A percentile compares a stretch with the other conserved stretches of the same genome.
Conservation (phyloP, 2,329 filamentous ascomycete genomes). For the Monilinia laxa region DNA sequence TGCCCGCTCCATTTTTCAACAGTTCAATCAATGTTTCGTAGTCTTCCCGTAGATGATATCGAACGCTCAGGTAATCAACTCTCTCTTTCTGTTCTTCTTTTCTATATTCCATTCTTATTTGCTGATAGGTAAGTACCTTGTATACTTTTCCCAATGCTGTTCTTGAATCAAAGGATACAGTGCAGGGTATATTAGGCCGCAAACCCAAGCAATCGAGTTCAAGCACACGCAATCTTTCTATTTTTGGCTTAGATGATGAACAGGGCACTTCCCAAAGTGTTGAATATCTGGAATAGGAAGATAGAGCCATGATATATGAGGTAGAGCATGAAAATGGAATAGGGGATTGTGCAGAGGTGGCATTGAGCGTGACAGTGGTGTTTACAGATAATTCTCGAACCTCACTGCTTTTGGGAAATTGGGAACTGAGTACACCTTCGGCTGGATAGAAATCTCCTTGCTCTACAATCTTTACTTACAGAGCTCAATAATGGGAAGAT, state of each 20-base stretch:
- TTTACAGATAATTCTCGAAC: conserved; percentile 1
- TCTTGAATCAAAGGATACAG: conserved; percentile 3
- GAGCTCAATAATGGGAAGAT: too few species aligned
- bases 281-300: not conserved
- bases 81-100: conserved; percentile 1
- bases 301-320: not conserved
- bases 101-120: not conserved
- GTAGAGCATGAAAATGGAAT: not conserved
- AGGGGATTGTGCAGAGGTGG: not conserved
- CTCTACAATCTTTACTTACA: too few species aligned
- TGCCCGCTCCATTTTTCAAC: not conserved
- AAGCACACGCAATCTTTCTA: not conserved
- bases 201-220: not conserved
- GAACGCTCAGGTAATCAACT: not conserved
- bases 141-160: not conserved
- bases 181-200: not conserved
- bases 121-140: not conserved
- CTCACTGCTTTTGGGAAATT: not conserved
- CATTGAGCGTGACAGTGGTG: conserved; percentile 3
- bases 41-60: conserved; percentile 5
- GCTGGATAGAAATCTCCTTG: not conserved
- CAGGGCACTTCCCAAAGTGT: not conserved
- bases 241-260: not conserved
- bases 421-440: not conserved
- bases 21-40: not conserved